These are phyloP conservation scores for Trichoderma guizhouense DNA, from an alignment of 2,329 filamentous ascomycete genomes.

Conservation along the genomic window DNA sequence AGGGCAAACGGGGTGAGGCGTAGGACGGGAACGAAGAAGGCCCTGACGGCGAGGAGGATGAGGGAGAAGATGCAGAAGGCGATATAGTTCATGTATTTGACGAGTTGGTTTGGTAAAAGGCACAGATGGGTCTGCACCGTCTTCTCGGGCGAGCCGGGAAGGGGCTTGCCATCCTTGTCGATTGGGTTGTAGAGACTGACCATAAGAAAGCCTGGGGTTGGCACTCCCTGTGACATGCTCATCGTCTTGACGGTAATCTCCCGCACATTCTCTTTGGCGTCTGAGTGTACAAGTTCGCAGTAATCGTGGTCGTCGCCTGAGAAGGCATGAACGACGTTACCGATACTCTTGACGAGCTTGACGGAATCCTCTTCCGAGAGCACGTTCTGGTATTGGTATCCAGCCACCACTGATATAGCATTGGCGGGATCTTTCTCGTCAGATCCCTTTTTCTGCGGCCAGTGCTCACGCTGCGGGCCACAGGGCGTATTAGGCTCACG, in stretches of 20 bases:
- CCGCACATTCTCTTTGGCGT: conserved; percentile 59
- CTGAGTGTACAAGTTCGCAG: conserved; percentile 80
- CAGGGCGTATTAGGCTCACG: conserved; percentile 80
- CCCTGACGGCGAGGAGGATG: conserved; percentile 49
- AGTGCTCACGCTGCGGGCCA: conserved; percentile 80
- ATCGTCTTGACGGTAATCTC: conserved; percentile 96
- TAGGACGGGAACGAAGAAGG: conserved; percentile 55
- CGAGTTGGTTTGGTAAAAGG: conserved; percentile 81
- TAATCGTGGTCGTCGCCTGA: conserved; percentile 98
- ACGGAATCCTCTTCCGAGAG: conserved; percentile 73
- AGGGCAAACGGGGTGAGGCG: conserved; percentile 53
- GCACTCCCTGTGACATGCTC: conserved; percentile 94
- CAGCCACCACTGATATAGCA: conserved; percentile 70
- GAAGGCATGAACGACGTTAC: conserved; percentile 81
- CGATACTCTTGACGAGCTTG: conserved; percentile 71
- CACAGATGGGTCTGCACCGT: conserved; percentile 90
- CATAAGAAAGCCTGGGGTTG: conserved; percentile 81
- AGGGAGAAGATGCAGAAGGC: conserved; percentile 56
- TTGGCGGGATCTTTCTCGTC: conserved; percentile 69
- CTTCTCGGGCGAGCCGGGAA: conserved; percentile 40
- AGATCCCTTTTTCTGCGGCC: conserved; percentile 64
- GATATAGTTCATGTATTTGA: conserved; percentile 77
- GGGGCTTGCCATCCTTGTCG: conserved; percentile 53
- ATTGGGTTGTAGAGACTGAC: conserved; percentile 91
- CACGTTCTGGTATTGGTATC: conserved; percentile 97